These are phyloP conservation scores for Stachybotrys echinatus DNA, from an alignment of 2,329 filamentous ascomycete species.

Conservation along the genomic window DNA sequence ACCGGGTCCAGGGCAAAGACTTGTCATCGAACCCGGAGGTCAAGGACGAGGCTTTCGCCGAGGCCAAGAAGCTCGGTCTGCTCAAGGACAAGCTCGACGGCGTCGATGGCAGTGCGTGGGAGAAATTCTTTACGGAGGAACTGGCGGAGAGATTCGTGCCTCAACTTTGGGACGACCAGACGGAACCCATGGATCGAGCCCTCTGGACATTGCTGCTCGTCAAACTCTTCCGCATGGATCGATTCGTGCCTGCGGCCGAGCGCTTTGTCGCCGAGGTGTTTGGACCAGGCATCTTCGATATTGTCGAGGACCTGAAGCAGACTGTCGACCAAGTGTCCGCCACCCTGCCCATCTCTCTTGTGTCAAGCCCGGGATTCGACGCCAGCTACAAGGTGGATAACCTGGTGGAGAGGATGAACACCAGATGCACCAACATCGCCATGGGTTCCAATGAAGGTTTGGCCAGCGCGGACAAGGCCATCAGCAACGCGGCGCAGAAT, in stretches of 20 bases:
- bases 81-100: slow-evolving; percentile 69
- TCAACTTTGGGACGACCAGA: slow-evolving; percentile 60
- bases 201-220: slow-evolving; percentile 82
- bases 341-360: slow-evolving; percentile 80
- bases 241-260: slow-evolving; percentile 89
- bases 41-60: slow-evolving; percentile 63
- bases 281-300: slow-evolving; percentile 74
- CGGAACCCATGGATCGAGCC: slow-evolving; percentile 65
- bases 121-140: slow-evolving; percentile 78
- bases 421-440: slow-evolving; percentile 91
- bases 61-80: slow-evolving; percentile 62
- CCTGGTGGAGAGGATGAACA: slow-evolving; percentile 76
- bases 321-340: slow-evolving; percentile 82
- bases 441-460: slow-evolving; percentile 98
- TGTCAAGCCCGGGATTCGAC: slow-evolving; percentile 94
- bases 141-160: slow-evolving; percentile 82
- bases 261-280: slow-evolving; percentile 86
- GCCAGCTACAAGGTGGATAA: slow-evolving; percentile 98
- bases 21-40: slow-evolving; percentile 63
- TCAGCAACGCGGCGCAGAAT: slow-evolving; percentile 83
- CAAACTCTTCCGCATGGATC: slow-evolving; percentile 92
- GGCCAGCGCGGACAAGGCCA: slow-evolving; percentile 89
- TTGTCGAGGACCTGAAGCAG: slow-evolving; percentile 77
- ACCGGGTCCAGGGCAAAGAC: slow-evolving; percentile 69
- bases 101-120: slow-evolving; percentile 63